phyloP scores from a whole-genome alignment of 2,329 filamentous ascomycete genomes.

The Colletotrichum tropicale region DNA sequence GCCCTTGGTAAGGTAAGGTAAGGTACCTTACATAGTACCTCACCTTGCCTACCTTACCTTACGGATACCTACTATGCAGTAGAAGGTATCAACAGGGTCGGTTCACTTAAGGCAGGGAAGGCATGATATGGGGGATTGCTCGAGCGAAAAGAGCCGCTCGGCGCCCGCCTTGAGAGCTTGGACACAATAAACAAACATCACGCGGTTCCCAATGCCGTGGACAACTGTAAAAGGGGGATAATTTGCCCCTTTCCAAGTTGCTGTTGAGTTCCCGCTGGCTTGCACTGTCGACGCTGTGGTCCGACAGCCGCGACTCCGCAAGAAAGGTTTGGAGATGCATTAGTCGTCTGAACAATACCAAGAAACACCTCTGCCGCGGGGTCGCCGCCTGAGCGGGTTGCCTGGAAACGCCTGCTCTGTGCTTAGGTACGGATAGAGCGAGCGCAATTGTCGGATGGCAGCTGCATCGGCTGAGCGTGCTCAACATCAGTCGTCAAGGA shows the following conservation, averaged over 20 bases:
- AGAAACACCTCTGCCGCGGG: neutral
- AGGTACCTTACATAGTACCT: too few relatives aligned
- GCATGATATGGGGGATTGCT: neutral
- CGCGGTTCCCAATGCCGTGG: neutral
- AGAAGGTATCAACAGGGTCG: neutral
- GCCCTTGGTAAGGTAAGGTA: neutral
- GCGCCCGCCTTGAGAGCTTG: neutral
- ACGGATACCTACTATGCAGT: too few relatives aligned
- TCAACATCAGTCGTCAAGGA: neutral
- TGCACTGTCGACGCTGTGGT: neutral
- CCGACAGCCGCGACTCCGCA: neutral
- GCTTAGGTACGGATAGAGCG: neutral
- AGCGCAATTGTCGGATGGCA: neutral
- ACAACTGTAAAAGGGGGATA: neutral
- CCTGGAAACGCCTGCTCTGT: neutral
- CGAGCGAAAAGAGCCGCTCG: neutral
- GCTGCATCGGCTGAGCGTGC: slow-evolving; percentile 3
- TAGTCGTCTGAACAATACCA: neutral
- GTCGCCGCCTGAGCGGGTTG: neutral
- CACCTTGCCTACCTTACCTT: too few relatives aligned
- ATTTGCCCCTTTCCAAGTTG: neutral
- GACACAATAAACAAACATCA: neutral
- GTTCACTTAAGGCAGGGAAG: neutral
- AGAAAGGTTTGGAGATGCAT: neutral
- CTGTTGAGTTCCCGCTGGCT: neutral